phyloP scores from a whole-genome alignment of 805 yeast species.

The Lachancea meyersii region DNA sequence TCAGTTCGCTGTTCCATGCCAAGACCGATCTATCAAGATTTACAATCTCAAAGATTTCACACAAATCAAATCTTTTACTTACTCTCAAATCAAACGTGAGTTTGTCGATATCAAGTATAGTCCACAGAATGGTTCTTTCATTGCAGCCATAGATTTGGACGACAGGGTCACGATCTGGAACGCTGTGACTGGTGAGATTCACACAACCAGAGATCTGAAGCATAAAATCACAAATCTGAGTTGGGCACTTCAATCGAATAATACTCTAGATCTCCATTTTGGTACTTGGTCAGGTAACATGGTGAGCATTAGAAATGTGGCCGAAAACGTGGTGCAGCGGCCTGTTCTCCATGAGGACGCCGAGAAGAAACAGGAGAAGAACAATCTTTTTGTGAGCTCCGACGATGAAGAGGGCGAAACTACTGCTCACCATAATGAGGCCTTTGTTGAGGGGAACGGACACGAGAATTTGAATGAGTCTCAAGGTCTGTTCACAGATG shows the following conservation, averaged over 20 bases:
- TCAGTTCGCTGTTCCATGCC: conserved; percentile 60
- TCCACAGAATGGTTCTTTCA: conserved; percentile 46
- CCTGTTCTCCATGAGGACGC: neutral
- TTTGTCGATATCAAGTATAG: conserved; percentile 54
- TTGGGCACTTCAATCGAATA: conserved; percentile 30
- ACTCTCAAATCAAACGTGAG: conserved; percentile 15
- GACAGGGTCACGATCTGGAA: conserved; percentile 54
- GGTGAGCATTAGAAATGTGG: conserved; percentile 27
- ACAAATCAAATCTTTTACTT: conserved; percentile 18
- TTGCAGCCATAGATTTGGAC: conserved; percentile 55
- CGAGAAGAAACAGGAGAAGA: conserved; percentile 10
- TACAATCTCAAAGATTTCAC: conserved; percentile 31
- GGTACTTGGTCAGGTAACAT: conserved; percentile 40
- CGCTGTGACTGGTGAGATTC: conserved; percentile 32
- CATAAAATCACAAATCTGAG: conserved; percentile 31
- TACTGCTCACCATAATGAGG: conserved; percentile 8
- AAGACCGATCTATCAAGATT: conserved; percentile 41
- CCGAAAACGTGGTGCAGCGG: conserved; percentile 9
- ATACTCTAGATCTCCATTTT: conserved; percentile 25
- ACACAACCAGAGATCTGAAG: conserved; percentile 19
- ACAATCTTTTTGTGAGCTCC: conserved; percentile 30
- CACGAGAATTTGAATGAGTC: conserved; percentile 11
- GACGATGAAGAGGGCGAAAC: conserved; percentile 27
- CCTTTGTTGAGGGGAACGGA: conserved; percentile 19
- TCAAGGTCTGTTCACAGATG: conserved; percentile 24